A percentile compares a stretch with the other conserved stretches of the same genome.
Evolutionary conservation across 2,329 filamentous ascomycete species (phyloP).

Genomic region (Sclerotiophoma versabilis): DNA sequence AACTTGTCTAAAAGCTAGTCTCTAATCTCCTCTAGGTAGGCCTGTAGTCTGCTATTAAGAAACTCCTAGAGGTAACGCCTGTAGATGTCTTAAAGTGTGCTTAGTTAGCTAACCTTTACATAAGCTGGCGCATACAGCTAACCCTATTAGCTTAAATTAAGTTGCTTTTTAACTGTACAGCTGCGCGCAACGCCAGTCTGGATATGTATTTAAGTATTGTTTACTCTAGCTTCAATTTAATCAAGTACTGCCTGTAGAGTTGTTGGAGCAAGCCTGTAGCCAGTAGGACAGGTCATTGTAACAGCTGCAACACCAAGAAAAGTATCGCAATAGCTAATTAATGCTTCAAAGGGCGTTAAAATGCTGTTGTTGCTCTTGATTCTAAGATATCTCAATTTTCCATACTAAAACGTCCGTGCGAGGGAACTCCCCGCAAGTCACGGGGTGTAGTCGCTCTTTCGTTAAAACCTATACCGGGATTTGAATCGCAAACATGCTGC

Average conservation of each 20-base stretch:
- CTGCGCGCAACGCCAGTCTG: background rate
- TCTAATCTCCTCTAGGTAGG: slow-evolving; percentile 15
- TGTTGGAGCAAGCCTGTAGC: background rate
- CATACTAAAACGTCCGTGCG: background rate
- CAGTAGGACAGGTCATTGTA: background rate
- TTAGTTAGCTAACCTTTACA: background rate
- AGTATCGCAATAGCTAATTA: background rate
- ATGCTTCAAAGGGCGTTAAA: background rate
- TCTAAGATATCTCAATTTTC: no score
- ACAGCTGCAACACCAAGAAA: slow-evolving; percentile 6
- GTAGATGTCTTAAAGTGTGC: background rate
- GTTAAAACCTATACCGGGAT: no score
- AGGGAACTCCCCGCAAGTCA: no score
- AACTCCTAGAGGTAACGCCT: background rate
- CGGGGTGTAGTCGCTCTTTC: no score
- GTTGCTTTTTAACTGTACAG: background rate
- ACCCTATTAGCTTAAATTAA: background rate
- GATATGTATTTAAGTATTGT: background rate
- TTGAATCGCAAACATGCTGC: no score
- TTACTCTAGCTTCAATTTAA: background rate
- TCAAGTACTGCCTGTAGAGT: slow-evolving; percentile 3
- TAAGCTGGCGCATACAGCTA: background rate
- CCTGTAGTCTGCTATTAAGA: slow-evolving; percentile 2
- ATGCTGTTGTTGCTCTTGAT: no score
- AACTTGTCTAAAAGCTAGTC: slow-evolving; percentile 9